phyloP scores from a whole-genome alignment of 2,329 filamentous ascomycete species.

The Mycosphaerella arachidis region DNA sequence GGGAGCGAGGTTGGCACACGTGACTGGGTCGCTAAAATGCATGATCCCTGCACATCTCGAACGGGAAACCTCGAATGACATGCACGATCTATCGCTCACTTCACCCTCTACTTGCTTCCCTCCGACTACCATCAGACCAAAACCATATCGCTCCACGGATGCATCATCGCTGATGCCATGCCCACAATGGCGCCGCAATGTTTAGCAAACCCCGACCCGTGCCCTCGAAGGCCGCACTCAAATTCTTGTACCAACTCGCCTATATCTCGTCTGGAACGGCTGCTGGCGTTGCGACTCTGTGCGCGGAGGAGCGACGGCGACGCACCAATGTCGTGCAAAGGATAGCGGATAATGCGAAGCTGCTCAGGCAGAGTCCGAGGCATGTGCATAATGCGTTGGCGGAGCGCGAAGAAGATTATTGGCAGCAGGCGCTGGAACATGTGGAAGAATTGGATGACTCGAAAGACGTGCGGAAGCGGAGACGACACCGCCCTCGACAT shows the following conservation, averaged over 20 bases:
- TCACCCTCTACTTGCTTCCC: not conserved
- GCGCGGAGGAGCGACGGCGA: slow-evolving; percentile 35
- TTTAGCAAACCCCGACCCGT: slow-evolving; percentile 30
- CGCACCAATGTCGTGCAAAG: slow-evolving; percentile 31
- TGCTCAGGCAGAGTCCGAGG: slow-evolving; percentile 29
- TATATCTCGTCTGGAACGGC: slow-evolving; percentile 38
- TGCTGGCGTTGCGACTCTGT: slow-evolving; percentile 32
- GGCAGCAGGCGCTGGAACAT: not conserved
- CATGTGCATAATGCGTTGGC: slow-evolving; percentile 23
- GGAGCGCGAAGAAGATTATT: slow-evolving; percentile 1
- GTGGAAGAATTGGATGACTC: not conserved
- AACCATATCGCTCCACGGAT: slow-evolving; percentile 3
- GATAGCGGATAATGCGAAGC: slow-evolving; percentile 35
- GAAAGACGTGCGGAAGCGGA: not conserved
- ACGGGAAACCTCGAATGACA: not conserved
- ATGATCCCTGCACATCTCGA: slow-evolving; percentile 1
- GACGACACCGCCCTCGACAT: not conserved
- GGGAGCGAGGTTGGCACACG: not conserved
- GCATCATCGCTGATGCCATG: slow-evolving; percentile 13
- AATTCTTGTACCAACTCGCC: slow-evolving; percentile 36
- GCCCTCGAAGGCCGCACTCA: slow-evolving; percentile 34
- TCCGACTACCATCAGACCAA: no score
- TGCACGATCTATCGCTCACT: not conserved
- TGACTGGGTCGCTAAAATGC: not conserved
- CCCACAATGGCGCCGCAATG: slow-evolving; percentile 30